Percentiles rank a stretch among this genome's conserved stretches.
phyloP scores from a whole-genome alignment of 2,329 filamentous ascomycete genomes.

The Chrysosporium queenslandicum region DNA sequence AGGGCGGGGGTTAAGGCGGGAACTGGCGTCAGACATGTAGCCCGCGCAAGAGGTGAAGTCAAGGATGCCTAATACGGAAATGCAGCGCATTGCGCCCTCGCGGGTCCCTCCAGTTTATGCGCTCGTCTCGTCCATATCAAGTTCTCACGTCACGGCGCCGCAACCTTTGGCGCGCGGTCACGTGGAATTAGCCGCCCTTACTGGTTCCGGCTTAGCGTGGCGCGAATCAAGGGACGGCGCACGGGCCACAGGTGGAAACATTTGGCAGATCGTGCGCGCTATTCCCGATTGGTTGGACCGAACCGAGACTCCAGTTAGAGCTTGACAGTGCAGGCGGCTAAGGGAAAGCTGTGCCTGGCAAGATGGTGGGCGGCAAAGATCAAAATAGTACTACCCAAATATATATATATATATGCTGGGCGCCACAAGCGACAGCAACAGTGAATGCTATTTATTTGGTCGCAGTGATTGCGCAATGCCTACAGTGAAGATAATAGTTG shows the following conservation, averaged over 20 bases:
- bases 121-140: not conserved
- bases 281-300: not conserved
- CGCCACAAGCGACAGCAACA: too few relatives aligned
- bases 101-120: not conserved
- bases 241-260: not conserved
- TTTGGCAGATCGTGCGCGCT: not conserved
- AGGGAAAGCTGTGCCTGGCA: too few relatives aligned
- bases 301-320: too few relatives aligned
- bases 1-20: not conserved
- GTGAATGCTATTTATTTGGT: not conserved
- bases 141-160: not conserved
- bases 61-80: constrained; percentile 9
- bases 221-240: not conserved
- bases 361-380: too few relatives aligned
- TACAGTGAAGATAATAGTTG: not conserved
- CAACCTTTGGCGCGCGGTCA: constrained; percentile 6
- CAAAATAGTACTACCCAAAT: too few relatives aligned
- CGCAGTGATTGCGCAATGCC: not conserved
- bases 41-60: constrained; percentile 6
- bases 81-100: constrained; percentile 1
- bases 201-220: not conserved
- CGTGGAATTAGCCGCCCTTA: constrained; percentile 1
- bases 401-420: too few relatives aligned
- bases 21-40: constrained; percentile 5
- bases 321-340: not conserved